Base-by-base conservation (phyloP, 495 filamentous ascomycete species). In the Podospora pseudoanserina region DNA sequence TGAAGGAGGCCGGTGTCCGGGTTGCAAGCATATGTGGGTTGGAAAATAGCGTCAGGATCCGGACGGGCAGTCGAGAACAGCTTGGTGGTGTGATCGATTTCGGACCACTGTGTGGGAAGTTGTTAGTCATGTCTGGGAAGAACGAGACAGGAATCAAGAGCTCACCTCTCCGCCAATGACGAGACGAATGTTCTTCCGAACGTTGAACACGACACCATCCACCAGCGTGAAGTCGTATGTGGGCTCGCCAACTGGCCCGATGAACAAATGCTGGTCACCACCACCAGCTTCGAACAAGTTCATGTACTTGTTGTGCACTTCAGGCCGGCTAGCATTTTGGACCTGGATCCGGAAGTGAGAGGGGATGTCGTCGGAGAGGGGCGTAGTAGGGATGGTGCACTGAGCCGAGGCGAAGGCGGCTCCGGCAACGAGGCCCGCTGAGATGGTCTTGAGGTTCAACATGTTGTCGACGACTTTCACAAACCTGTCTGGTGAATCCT, bases 51-150 rank as follows among this genome's bases (percentile, higher is more conserved):
- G 0, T 78, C 71, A 19, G 81, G 78, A 55, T 86, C 82, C 27
- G 76, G 74, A 6, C 84, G 80, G 16, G 79, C 78, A 1, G 85
- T 86, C 80, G 84, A 81, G 74, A 86, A 87, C 72, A 86, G 73
- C 71, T 87, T 86, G 19, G 83, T 85, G 18, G 85, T 87, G 72
- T 84, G 79, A 67, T 87, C 85, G 19, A 79, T 73, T 6, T 75
- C 74, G 19, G 83, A 83, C 61, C 82, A 84, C 84, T 85, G 57
- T 2, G 7, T 16, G 7, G 57, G 26, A 19, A 7, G 0, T 5
- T 11, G 39, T 57, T 64, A 19, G 16, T 23, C 15, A 56, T 30
- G 4, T 44, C 16, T 28, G 15, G 15, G 16, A 11, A 16, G 4
- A 7, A 65, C 23, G 26, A 57, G 57, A 58, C 23, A 11, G 11